Conservation (phyloP, 495 filamentous ascomycete genomes). For the Evansstolkia leycettana region DNA sequence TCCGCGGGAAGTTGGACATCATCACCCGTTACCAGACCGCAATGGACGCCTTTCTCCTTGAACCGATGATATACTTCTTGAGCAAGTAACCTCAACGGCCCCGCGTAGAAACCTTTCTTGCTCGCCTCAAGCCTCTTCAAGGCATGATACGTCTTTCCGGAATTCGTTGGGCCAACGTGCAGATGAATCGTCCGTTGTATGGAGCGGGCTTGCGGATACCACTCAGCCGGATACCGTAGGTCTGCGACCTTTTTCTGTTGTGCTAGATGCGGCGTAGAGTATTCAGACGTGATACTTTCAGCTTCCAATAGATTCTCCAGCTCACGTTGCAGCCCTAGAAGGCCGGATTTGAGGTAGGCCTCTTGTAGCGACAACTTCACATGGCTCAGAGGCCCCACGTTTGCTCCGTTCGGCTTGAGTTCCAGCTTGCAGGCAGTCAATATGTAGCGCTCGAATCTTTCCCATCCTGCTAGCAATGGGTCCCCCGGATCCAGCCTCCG, state of each 20-base stretch:
- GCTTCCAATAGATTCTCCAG: constrained; percentile 49
- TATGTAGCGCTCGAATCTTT: constrained; percentile 24
- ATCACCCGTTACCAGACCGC: constrained; percentile 83
- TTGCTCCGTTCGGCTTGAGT: no score
- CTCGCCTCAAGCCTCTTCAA: constrained; percentile 72
- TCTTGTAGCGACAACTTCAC: constrained; percentile 34
- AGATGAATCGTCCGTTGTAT: constrained; percentile 76
- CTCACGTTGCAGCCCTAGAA: constrained; percentile 37
- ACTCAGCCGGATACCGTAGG: constrained; percentile 74
- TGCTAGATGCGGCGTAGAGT: constrained; percentile 34
- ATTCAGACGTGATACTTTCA: constrained; percentile 28
- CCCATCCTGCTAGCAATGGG: constrained; percentile 13
- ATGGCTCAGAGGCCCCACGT: constrained; percentile 10
- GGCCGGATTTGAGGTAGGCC: constrained; percentile 39
- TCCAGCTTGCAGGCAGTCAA: constrained; percentile 21
- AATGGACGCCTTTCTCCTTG: constrained; percentile 56
- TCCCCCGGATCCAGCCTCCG: constrained; percentile 5
- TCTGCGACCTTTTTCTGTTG: constrained; percentile 61
- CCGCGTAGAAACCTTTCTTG: constrained; percentile 74
- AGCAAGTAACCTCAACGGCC: constrained; percentile 79
- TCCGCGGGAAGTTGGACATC: constrained; percentile 53
- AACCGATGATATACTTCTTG: constrained; percentile 87
- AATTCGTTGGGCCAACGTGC: constrained; percentile 96
- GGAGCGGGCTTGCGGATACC: constrained; percentile 72
- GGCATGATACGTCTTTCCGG: constrained; percentile 94